These are phyloP conservation scores for Penicillium cosmopolitanum DNA, from an alignment of 495 filamentous ascomycete genomes.

Conservation along the genomic window DNA sequence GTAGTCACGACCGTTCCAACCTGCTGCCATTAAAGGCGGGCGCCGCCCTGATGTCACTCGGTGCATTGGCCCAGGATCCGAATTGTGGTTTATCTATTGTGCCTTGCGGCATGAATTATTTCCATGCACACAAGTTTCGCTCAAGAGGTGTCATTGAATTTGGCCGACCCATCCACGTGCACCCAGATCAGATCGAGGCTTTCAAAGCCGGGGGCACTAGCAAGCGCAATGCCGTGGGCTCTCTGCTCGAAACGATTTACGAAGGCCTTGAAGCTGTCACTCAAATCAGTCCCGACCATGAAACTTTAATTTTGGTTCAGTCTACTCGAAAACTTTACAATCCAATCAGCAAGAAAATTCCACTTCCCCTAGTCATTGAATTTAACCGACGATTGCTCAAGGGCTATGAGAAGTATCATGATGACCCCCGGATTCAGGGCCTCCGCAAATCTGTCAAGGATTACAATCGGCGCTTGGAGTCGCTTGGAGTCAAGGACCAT, in stretches of 20 bases:
- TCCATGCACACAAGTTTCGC: constrained; percentile 97
- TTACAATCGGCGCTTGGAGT: constrained; percentile 85
- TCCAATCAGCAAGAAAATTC: constrained; percentile 87
- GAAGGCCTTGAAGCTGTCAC: constrained; percentile 84
- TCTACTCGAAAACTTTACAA: constrained; percentile 92
- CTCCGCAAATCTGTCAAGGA: constrained; percentile 76
- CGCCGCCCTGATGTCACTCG: constrained; percentile 96
- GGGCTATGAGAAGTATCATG: constrained; percentile 87
- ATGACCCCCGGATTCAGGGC: constrained; percentile 78
- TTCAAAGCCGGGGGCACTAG: constrained; percentile 70
- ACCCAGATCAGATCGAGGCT: constrained; percentile 75
- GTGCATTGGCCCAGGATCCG: constrained; percentile 81
- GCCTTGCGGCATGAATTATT: constrained; percentile 98
- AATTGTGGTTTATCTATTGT: constrained; percentile 89
- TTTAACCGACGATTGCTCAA: constrained; percentile 89
- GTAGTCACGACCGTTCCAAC: constrained; percentile 93
- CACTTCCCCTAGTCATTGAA: constrained; percentile 90
- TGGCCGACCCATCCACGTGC: constrained; percentile 81
- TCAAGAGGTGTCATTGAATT: constrained; percentile 96
- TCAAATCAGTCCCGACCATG: constrained; percentile 90
- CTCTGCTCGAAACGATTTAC: constrained; percentile 82
- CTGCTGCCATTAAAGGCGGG: constrained; percentile 94
- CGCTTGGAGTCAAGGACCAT: constrained; percentile 86
- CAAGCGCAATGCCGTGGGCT: constrained; percentile 78
- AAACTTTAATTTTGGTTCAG: constrained; percentile 95